Conservation (phyloP, 352 stramenopile species). For the Phytophthora pseudosyringae region DNA sequence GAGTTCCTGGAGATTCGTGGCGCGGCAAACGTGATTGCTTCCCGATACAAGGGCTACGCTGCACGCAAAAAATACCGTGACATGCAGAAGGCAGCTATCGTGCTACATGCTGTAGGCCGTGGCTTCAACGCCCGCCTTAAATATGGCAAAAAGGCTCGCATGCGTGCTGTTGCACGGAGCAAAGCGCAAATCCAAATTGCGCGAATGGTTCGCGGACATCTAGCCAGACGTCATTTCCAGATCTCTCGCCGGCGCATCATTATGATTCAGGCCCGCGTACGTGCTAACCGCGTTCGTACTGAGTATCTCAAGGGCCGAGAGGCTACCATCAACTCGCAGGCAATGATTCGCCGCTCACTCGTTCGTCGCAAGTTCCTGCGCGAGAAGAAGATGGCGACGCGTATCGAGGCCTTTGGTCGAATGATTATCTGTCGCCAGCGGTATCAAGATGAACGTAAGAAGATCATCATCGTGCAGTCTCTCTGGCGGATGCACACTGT, state of each 20-base stretch:
- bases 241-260: slow-evolving; percentile 66
- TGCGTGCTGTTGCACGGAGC: slow-evolving; percentile 73
- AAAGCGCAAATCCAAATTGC: slow-evolving; percentile 83
- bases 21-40: slow-evolving; percentile 72
- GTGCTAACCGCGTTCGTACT: slow-evolving; percentile 86
- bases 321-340: slow-evolving; percentile 88
- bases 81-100: slow-evolving; percentile 78
- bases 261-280: slow-evolving; percentile 89
- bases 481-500: slow-evolving; percentile 80
- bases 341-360: slow-evolving; percentile 86
- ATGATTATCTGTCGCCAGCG: slow-evolving; percentile 82
- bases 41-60: slow-evolving; percentile 77
- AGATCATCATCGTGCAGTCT: slow-evolving; percentile 82
- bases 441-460: slow-evolving; percentile 64
- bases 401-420: slow-evolving; percentile 81
- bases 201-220: slow-evolving; percentile 72
- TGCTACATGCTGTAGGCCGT: slow-evolving; percentile 77
- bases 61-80: slow-evolving; percentile 63
- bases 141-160: slow-evolving; percentile 87
- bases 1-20: slow-evolving; percentile 71
- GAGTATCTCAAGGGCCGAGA: slow-evolving; percentile 88
- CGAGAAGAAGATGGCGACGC: slow-evolving; percentile 90
- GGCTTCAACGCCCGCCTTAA: slow-evolving; percentile 86
- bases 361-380: slow-evolving; percentile 79
- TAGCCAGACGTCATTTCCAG: slow-evolving; percentile 66